Base-by-base conservation (phyloP, 2,329 filamentous ascomycete genomes). In the Metarhizium humberi region DNA sequence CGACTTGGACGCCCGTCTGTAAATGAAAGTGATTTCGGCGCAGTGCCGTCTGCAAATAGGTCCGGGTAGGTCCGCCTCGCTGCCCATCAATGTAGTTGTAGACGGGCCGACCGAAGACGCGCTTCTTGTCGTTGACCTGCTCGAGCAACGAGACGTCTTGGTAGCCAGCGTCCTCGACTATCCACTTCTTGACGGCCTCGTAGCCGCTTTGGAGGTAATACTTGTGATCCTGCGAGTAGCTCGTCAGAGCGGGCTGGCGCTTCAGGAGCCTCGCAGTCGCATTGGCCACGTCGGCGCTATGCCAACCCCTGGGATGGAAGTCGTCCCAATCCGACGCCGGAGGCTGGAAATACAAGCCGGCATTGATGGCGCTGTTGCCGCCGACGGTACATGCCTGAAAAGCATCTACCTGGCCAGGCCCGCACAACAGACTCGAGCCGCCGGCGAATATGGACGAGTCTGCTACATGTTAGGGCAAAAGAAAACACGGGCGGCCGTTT, bases 331-430 rank as follows among this genome's bases (percentile, higher is more conserved):
- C 78, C 1, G 74, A 75, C 1, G 75, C 72, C 0, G 78, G 78
- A 6, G 78, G 78, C 57, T 80, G 73, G 57, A 80, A 79, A 63
- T 73, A 80, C 1, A 80, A 63, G 8, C 77, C 77, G 6, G 78
- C 78, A 55, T 81, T 81, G 64, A 81, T 77, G 10, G 78, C 77
- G 50, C 74, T 77, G 55, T 72, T 74, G 8, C 78, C 78, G 5
- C 78, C 78, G 14, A 80, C 68, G 0, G 75, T 75, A 62, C 79
- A 82, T 32, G 73, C 79, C 29, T 74, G 70, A 58, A 71, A 78
- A 10, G 71, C 72, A 38, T 71, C 71, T 14, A 75, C 65, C 3
- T 71, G 61, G 7, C 71, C 69, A 2, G 46, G 20, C 20, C 70
- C 58, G 58, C 78, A 80, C 2, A 71, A 62, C 25, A 80, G 61